Evolutionary conservation across 345 rosid species (phyloP).

Genomic region (Brassica incana): DNA sequence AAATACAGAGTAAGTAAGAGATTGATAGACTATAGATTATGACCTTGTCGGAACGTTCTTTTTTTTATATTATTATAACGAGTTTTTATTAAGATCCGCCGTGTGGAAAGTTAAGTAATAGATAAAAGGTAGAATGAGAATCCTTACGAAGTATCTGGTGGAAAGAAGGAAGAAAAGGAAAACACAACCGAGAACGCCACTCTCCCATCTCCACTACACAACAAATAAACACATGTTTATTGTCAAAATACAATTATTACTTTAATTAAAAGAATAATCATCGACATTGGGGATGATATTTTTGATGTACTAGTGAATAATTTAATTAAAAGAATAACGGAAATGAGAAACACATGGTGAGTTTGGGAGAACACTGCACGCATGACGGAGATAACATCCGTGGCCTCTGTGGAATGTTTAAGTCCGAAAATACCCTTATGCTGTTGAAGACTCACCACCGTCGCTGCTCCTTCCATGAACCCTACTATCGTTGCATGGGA

Average conservation of each 20-base stretch:
- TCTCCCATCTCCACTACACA: conserved; percentile 98
- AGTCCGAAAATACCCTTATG: conserved; percentile 87
- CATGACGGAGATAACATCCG: conserved; percentile 80
- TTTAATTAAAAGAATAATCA: neutral
- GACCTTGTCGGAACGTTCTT: neutral
- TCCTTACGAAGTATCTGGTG: conserved; percentile 65
- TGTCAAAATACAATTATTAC: neutral
- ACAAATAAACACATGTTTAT: conserved; percentile 27
- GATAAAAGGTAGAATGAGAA: too few relatives aligned
- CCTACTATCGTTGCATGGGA: conserved; percentile 99
- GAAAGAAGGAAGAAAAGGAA: conserved; percentile 82
- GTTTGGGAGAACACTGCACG: conserved; percentile 78
- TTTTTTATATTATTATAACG: neutral
- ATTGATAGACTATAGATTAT: conserved; percentile 1
- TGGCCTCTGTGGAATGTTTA: conserved; percentile 69
- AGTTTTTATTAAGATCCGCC: neutral
- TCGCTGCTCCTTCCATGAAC: conserved; percentile 98
- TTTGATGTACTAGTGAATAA: conserved; percentile 14
- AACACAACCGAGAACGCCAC: conserved; percentile 75
- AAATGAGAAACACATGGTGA: conserved; percentile 53
- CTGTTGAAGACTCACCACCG: conserved; percentile 89
- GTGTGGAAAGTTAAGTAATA: neutral
- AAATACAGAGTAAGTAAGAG: neutral
- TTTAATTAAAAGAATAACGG: neutral
- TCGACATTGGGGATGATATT: conserved; percentile 7